phyloP scores from a whole-genome alignment of 1,284 basidiomycete genomes.

The Abortiporus biennis region DNA sequence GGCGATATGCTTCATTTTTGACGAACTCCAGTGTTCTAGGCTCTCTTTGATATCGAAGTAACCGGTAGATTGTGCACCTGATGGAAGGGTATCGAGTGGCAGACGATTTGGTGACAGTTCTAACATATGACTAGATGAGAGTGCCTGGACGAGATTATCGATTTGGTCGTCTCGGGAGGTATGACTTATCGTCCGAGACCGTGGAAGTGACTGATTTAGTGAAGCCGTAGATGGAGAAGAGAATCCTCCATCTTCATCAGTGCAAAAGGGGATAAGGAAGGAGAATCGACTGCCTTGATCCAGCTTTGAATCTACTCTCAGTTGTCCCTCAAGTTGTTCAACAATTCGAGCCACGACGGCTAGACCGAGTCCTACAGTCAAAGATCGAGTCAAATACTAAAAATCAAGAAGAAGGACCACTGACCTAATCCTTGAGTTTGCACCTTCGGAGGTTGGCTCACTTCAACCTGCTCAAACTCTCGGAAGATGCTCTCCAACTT shows the following conservation, averaged over 20 bases:
- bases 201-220: constrained; percentile 11
- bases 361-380: constrained; percentile 45
- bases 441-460: constrained; percentile 1
- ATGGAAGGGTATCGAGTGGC: too few relatives aligned
- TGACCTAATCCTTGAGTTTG: constrained; percentile 46
- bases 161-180: constrained; percentile 35
- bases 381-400: neutral
- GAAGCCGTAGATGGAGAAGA: constrained; percentile 10
- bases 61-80: too few relatives aligned
- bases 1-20: too few relatives aligned
- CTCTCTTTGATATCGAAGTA: too few relatives aligned
- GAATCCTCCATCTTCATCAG: constrained; percentile 21
- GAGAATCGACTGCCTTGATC: constrained; percentile 71
- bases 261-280: constrained; percentile 58
- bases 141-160: constrained; percentile 62
- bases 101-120: too few relatives aligned
- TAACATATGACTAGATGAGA: constrained; percentile 23
- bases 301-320: constrained; percentile 73
- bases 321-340: constrained; percentile 74
- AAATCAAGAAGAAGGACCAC: constrained; percentile 13
- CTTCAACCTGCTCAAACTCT: constrained; percentile 81
- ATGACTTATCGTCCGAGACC: constrained; percentile 14
- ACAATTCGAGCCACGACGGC: constrained; percentile 83
- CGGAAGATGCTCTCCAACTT: constrained; percentile 83
- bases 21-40: too few relatives aligned